Conservation (phyloP, 352 stramenopile species). For the Pythium dissimile region DNA sequence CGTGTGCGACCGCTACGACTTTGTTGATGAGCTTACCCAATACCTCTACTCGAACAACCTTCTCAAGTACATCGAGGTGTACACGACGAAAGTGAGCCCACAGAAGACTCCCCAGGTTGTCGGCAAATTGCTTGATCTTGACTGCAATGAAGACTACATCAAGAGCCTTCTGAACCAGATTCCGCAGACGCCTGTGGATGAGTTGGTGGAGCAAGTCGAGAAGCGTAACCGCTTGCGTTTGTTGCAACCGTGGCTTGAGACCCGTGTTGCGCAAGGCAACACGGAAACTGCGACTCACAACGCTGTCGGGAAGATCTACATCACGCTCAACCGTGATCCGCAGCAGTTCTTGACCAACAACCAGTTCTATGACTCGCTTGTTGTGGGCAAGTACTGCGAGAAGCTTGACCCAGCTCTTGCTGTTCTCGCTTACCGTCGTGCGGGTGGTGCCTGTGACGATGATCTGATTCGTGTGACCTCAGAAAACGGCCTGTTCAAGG, state of each 20-base stretch:
- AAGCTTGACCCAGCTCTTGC: slow-evolving; percentile 98
- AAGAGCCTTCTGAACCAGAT: slow-evolving; percentile 99
- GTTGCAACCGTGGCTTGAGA: slow-evolving; percentile 99
- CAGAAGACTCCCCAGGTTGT: slow-evolving; percentile 98
- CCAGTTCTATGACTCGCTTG: slow-evolving; percentile 99
- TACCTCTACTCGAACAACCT: slow-evolving; percentile 99
- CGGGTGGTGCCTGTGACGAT: slow-evolving; percentile 97
- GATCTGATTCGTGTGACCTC: slow-evolving; percentile 99
- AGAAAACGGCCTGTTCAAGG: slow-evolving; percentile 99
- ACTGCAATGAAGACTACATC: slow-evolving; percentile 99
- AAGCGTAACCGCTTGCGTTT: slow-evolving; percentile 98
- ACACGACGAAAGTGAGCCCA: slow-evolving; percentile 96
- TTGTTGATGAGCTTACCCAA: slow-evolving; percentile 99
- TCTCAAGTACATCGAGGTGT: slow-evolving; percentile 99
- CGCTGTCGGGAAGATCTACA: slow-evolving; percentile 99
- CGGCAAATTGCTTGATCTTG: slow-evolving; percentile 97
- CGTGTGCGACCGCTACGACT: slow-evolving; percentile 99
- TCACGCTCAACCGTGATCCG: slow-evolving; percentile 99
- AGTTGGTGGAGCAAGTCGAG: slow-evolving; percentile 98
- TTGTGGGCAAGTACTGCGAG: slow-evolving; percentile 99
- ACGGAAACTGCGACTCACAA: slow-evolving; percentile 99
- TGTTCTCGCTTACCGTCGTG: slow-evolving; percentile 99
- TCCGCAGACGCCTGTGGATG: slow-evolving; percentile 92
- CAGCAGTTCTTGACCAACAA: slow-evolving; percentile 99
- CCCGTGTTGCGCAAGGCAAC: slow-evolving; percentile 97